Conservation (phyloP, 352 stramenopile genomes). For the Phytophthora pistaciae region DNA sequence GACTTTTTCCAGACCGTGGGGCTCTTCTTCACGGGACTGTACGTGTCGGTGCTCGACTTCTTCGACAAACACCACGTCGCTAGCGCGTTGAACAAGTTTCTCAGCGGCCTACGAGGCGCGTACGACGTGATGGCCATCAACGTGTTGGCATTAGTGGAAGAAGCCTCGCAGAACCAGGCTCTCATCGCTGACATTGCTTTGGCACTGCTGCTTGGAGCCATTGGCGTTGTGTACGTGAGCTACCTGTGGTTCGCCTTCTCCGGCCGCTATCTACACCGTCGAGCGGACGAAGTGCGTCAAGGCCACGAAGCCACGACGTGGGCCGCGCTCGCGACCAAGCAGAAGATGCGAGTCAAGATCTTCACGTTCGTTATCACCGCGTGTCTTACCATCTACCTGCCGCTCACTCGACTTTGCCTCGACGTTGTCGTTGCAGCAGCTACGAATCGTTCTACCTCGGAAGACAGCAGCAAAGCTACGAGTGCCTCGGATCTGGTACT, state of each 20-base stretch:
- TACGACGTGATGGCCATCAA: constrained; percentile 48
- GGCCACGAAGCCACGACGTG: constrained; percentile 52
- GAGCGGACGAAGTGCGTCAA: constrained; percentile 54
- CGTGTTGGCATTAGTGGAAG: constrained; percentile 13
- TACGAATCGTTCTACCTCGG: background rate
- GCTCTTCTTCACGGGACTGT: constrained; percentile 55
- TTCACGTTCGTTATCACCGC: constrained; percentile 52
- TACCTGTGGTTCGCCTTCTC: constrained; percentile 56
- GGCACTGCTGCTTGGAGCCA: constrained; percentile 29
- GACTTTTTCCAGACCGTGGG: constrained; percentile 57
- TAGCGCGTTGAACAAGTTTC: constrained; percentile 14
- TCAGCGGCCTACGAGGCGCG: constrained; percentile 22
- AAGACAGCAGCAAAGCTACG: background rate
- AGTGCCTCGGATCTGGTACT: constrained; percentile 24
- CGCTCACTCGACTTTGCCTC: constrained; percentile 46
- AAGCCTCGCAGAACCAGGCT: constrained; percentile 14
- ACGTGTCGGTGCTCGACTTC: constrained; percentile 34
- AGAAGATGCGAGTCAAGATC: constrained; percentile 42
- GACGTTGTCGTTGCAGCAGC: constrained; percentile 32
- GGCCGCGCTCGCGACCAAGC: constrained; percentile 42
- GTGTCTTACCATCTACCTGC: constrained; percentile 56
- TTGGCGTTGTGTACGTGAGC: constrained; percentile 39
- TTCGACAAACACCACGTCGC: constrained; percentile 28
- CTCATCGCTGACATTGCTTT: constrained; percentile 35
- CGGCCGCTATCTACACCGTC: constrained; percentile 44